Percentiles rank a stretch among this genome's conserved stretches.
These are phyloP conservation scores for Solanum stenotomum DNA, from an alignment of 257 asterid genomes.

Conservation along the genomic window DNA sequence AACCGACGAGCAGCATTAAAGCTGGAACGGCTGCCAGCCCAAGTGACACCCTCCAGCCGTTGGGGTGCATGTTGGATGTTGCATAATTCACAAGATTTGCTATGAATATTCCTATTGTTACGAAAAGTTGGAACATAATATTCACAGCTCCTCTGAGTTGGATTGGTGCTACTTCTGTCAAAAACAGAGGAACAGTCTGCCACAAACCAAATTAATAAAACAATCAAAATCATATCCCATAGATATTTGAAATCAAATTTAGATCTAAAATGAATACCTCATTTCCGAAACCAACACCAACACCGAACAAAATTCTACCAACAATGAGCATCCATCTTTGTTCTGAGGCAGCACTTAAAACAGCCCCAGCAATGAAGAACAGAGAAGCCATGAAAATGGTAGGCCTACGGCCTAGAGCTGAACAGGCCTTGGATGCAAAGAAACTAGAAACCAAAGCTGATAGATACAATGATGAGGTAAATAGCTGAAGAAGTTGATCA, in stretches of 20 bases:
- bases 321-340: constrained; percentile 31
- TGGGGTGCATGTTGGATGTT: constrained; percentile 31
- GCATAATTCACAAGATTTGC: constrained; percentile 63
- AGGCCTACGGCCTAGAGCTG: constrained; percentile 39
- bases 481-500: constrained; percentile 66
- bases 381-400: constrained; percentile 47
- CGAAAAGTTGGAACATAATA: constrained; percentile 74
- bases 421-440: constrained; percentile 64
- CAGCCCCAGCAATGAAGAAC: constrained; percentile 49
- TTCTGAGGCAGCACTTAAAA: constrained; percentile 31
- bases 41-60: constrained; percentile 63
- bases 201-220: not conserved
- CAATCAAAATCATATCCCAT: not conserved
- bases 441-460: constrained; percentile 72
- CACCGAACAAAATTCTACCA: constrained; percentile 61
- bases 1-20: constrained; percentile 29
- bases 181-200: constrained; percentile 78
- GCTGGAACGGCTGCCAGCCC: constrained; percentile 61
- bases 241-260: not conserved
- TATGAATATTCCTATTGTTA: constrained; percentile 62
- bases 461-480: constrained; percentile 68
- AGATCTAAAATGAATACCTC: constrained; percentile 30
- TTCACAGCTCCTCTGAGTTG: constrained; percentile 79
- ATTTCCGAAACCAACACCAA: constrained; percentile 85
- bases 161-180: constrained; percentile 72